Conservation (phyloP, 495 filamentous ascomycete species). For the Neurospora sp. region DNA sequence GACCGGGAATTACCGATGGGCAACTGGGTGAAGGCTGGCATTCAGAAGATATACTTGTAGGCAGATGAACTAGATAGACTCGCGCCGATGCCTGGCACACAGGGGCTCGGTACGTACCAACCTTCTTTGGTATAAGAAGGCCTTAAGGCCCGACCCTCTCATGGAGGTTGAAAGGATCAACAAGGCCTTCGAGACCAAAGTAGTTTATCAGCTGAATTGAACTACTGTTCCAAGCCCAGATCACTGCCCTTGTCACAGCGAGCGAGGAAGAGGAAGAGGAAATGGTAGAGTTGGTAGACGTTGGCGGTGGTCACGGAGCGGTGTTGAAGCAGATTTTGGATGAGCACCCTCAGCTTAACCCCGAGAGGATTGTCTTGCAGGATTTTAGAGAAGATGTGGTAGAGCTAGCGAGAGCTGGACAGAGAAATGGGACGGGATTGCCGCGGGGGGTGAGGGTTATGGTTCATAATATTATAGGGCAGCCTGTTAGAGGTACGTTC, state of each 20-base stretch:
- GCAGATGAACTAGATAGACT: too few species aligned
- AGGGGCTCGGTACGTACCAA: too few species aligned
- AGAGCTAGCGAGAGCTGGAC: constrained; percentile 4
- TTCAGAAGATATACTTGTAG: too few species aligned
- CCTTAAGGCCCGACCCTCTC: too few species aligned
- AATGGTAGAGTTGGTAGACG: constrained; percentile 11
- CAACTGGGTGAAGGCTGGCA: too few species aligned
- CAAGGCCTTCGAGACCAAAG: too few species aligned
- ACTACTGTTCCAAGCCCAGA: too few species aligned
- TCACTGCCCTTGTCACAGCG: background rate
- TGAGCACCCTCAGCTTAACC: constrained; percentile 1
- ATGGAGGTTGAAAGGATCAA: too few species aligned
- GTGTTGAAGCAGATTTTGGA: constrained; percentile 15
- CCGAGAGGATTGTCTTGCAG: constrained; percentile 9
- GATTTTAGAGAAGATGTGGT: constrained; percentile 7
- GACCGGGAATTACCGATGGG: too few species aligned
- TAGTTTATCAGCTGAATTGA: too few species aligned
- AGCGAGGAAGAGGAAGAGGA: constrained; percentile 4
- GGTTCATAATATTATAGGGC: constrained; percentile 12
- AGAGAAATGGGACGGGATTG: background rate
- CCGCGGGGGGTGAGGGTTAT: constrained; percentile 4
- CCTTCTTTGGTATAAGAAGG: too few species aligned
- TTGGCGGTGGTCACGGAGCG: constrained; percentile 11
- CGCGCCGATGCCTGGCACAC: too few species aligned
- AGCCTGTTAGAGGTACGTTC: constrained; percentile 11